Evolutionary conservation across 2,329 filamentous ascomycete species (phyloP), one percentile per base, ranked within the genome.

Genomic region (Plectosphaerella sp.): DNA sequence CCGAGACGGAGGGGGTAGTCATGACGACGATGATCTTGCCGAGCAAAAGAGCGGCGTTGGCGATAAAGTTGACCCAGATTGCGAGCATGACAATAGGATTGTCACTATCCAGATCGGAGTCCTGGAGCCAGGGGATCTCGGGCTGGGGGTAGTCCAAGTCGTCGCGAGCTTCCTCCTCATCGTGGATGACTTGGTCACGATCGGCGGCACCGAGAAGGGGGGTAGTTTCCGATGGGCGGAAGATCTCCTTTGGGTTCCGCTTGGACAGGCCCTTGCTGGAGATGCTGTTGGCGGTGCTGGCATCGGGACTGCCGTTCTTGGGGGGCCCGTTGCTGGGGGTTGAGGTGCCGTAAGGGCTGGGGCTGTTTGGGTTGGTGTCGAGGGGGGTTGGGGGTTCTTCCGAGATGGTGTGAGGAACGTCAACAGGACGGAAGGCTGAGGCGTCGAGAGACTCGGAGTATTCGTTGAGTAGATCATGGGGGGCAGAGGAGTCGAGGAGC

Each of bases 381-480:
- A 48, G 47, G 10, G 47, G 47, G 16, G 47, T 58, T 57, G 66
- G 67, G 2, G 76, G 70, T 63, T 91, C 87, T 64, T 94, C 90
- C n/a, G 77, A 72, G 59, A 94, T 94, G 11, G 89, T 91, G 33
- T 82, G 76, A 2, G 90, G 88, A 7, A 91, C 79, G 59, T 84
- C 80, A 53, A 82, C 63, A 47, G 74, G 72, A 47, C 74, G 75
- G 57, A 82, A 77, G 22, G 76, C 76, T 39, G 75, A 79, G 18
- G 75, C 75, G 43, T 81, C 75, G 48, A 84, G 74, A 57, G 87
- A 75, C 57, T 86, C 67, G 36, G 70, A 86, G 68, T 96, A 97
- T 69, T 97, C 92, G 64, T 95, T 92, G 53, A 97, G 84, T 45
- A 97, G 76, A 61, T 93, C 87, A 64, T 96, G 92, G 2, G 92